phyloP scores from a whole-genome alignment of 2,329 filamentous ascomycete species.

The Colletotrichum sansevieriae region DNA sequence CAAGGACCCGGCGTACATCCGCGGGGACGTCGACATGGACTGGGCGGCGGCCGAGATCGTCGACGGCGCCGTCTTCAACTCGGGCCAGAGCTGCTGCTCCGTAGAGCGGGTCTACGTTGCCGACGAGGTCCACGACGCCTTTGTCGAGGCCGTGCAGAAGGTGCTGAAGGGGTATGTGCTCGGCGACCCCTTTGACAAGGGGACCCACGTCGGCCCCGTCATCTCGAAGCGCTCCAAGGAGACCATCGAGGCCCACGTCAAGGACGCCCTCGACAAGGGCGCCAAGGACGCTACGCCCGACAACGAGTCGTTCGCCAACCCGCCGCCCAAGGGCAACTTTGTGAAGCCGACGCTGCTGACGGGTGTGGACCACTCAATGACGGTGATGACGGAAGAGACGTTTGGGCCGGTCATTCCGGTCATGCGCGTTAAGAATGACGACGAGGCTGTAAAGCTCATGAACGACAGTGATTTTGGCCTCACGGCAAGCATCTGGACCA shows the following conservation, averaged over 20 bases:
- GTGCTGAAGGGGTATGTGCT: conserved; percentile 86
- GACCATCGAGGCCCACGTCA: conserved; percentile 81
- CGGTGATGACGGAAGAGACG: conserved; percentile 92
- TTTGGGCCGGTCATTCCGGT: conserved; percentile 94
- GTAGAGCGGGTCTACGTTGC: conserved; percentile 94
- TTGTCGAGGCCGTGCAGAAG: conserved; percentile 82
- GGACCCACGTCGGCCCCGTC: conserved; percentile 88
- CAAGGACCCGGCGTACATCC: conserved; percentile 93
- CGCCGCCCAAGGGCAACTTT: conserved; percentile 86
- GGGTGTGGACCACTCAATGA: conserved; percentile 84
- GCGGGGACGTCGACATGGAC: conserved; percentile 85
- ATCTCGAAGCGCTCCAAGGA: conserved; percentile 84
- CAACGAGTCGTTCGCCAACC: conserved; percentile 80
- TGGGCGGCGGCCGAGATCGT: conserved; percentile 97
- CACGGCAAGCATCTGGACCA: conserved; percentile 98
- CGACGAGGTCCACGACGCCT: conserved; percentile 84
- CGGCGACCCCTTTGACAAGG: conserved; percentile 85
- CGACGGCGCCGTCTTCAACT: conserved; percentile 97
- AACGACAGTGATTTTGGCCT: conserved; percentile 95
- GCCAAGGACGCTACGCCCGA: conserved; percentile 87
- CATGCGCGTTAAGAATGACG: conserved; percentile 85
- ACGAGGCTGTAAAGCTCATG: conserved; percentile 87
- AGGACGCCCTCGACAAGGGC: conserved; percentile 85
- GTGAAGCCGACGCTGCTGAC: conserved; percentile 87
- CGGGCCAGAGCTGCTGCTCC: conserved; percentile 96